A percentile compares a stretch with the other conserved stretches of the same genome.
phyloP scores from a whole-genome alignment of 352 stramenopile species.

The Lagenidium sp. region DNA sequence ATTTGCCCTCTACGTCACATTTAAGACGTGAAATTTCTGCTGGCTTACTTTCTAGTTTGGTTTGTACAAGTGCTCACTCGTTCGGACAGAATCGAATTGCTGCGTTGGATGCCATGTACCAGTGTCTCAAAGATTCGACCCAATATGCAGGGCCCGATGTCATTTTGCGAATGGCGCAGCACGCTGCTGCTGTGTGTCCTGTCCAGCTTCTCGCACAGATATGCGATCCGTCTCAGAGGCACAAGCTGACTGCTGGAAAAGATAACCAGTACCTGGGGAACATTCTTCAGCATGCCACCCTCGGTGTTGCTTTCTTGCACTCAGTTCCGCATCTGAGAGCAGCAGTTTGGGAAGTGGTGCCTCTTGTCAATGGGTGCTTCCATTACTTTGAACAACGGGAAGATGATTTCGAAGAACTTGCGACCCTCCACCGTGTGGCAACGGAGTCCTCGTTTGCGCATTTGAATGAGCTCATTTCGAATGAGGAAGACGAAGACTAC shows the following conservation, averaged over 20 bases:
- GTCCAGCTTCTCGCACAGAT: slow-evolving; percentile 12
- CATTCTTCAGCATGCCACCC: slow-evolving; percentile 10
- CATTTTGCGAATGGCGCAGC: too few relatives aligned
- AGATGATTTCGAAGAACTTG: slow-evolving; percentile 3
- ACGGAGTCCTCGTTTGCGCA: slow-evolving; percentile 8
- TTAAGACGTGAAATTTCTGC: slow-evolving; percentile 1
- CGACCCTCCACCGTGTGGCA: slow-evolving; percentile 9
- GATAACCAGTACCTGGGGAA: slow-evolving; percentile 5
- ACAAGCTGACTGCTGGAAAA: slow-evolving; percentile 7
- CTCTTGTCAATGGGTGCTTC: slow-evolving; percentile 8
- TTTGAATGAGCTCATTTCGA: slow-evolving; percentile 1
- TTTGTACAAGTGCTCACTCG: slow-evolving; percentile 7
- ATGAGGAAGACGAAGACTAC: slow-evolving; percentile 13
- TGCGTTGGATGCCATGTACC: slow-evolving; percentile 11
- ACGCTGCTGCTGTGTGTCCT: slow-evolving; percentile 11
- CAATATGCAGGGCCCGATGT: too few relatives aligned
- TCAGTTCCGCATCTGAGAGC: not conserved
- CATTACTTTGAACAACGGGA: slow-evolving; percentile 12
- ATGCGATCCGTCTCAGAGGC: slow-evolving; percentile 9
- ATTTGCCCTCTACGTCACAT: not conserved
- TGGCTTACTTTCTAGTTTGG: slow-evolving; percentile 14
- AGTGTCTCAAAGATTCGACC: not conserved
- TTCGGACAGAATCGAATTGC: slow-evolving; percentile 7
- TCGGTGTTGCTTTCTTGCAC: slow-evolving; percentile 13
- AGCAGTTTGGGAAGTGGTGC: slow-evolving; percentile 9